phyloP scores from a whole-genome alignment of 2,329 filamentous ascomycete genomes.

The Huntiella abstrusa region DNA sequence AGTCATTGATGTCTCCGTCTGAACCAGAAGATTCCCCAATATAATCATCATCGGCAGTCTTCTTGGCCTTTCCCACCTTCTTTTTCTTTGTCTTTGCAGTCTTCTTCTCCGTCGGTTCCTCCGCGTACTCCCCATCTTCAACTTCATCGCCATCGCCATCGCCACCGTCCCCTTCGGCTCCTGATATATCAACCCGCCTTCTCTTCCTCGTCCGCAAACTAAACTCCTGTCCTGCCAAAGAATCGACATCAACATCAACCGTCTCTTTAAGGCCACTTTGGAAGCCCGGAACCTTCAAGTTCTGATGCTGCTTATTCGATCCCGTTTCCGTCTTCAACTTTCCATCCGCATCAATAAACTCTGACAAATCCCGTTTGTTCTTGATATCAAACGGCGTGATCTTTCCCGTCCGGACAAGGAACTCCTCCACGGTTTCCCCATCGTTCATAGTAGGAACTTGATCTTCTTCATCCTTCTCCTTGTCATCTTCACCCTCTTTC shows the following conservation, averaged over 20 bases:
- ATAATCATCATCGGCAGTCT: conserved; percentile 2
- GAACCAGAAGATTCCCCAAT: neutral
- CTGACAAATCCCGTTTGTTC: conserved; percentile 49
- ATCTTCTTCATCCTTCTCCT: neutral
- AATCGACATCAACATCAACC: neutral
- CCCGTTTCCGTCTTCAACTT: neutral
- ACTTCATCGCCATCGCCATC: conserved; percentile 25
- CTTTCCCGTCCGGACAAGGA: conserved; percentile 85
- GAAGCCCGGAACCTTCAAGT: conserved; percentile 57
- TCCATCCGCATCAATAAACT: conserved; percentile 32
- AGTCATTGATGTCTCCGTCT: conserved; percentile 4
- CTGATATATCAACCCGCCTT: conserved; percentile 1
- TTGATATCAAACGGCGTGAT: conserved; percentile 79
- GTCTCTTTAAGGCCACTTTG: conserved; percentile 22
- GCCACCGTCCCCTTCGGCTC: neutral
- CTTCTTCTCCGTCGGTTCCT: conserved; percentile 17
- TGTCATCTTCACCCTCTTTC: conserved; percentile 25
- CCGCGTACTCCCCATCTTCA: conserved; percentile 25
- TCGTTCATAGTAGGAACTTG: conserved; percentile 9
- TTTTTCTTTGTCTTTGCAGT: neutral
- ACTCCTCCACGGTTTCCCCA: conserved; percentile 72
- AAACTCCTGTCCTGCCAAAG: conserved; percentile 5
- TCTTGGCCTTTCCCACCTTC: neutral
- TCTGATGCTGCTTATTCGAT: conserved; percentile 42
- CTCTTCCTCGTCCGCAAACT: conserved; percentile 6